Base-by-base conservation (phyloP, 495 filamentous ascomycete genomes). In the Halenospora varia region DNA sequence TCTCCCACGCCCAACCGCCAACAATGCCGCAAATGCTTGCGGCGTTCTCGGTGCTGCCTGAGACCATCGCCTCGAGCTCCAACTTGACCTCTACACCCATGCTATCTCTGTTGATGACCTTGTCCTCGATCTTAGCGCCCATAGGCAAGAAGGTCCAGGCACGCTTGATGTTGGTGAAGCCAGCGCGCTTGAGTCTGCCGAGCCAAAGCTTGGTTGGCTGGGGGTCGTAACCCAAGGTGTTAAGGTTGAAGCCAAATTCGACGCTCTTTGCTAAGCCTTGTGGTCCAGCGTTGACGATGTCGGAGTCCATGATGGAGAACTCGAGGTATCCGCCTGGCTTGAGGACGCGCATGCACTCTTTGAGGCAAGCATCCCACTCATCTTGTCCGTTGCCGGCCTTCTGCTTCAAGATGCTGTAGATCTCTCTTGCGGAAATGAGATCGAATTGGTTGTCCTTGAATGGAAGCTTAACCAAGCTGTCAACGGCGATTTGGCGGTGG, bases 241-340 rank as follows among this genome's bases (percentile, higher is more conserved):
- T 87, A 51, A 98, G 85, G 42, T 86, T 86, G 78, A 92, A 94
- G 41, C 84, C 86, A 66, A 97, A 97, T 63, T 96, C 90, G 35
- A 92, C 88, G 20, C 84, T 85, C 57, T 91, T 83, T n/a, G 90
- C 88, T 47, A 86, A 80, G 20, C 83, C 89, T 47, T 84, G 75
- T 0, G 88, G 82, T 0, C 92, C 92, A 1, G 90, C 86, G 54
- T 88, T 90, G 40, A 93, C 83, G 64, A 97, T 82, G 63, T 94
- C 90, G 0, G 90, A 85, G 70, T 98, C 94, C 63, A 97, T 79
- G 6, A 97, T 73, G 54, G 82, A 82, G 77, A 90, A 98, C 66
- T 98, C 93, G 59, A 98, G 75, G 70, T 90, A 90, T 13, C 94
- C 94, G 49, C 92, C 93, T 0, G 92, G 94, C 72, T 93, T 94